phyloP scores from a whole-genome alignment of 2,329 filamentous ascomycete species.

The Fusarium sp. region DNA sequence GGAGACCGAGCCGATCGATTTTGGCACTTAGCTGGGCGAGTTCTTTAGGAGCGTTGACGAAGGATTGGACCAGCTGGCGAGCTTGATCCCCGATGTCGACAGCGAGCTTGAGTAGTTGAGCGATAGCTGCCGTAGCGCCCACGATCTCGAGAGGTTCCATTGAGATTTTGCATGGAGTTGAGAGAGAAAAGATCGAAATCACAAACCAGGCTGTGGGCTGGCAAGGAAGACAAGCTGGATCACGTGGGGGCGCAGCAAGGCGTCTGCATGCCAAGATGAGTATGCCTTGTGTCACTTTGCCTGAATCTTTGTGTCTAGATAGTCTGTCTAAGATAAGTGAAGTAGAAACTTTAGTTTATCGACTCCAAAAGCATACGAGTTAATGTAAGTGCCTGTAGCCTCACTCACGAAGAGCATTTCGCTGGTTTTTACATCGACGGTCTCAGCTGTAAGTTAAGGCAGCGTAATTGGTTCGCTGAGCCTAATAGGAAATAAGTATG shows the following conservation, averaged over 20 bases:
- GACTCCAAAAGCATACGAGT: too few relatives aligned
- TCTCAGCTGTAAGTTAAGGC: too few relatives aligned
- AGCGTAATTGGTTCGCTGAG: too few relatives aligned
- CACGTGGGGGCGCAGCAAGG: neutral
- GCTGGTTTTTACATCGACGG: too few relatives aligned
- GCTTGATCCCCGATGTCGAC: neutral
- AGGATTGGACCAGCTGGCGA: neutral
- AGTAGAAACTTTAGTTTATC: too few relatives aligned
- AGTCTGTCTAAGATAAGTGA: too few relatives aligned
- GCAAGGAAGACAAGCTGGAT: neutral
- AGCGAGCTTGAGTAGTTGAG: neutral
- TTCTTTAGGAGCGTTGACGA: neutral
- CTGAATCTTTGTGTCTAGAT: neutral
- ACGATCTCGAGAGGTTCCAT: neutral
- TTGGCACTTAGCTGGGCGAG: neutral
- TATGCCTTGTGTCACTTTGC: neutral
- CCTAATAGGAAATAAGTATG: too few relatives aligned
- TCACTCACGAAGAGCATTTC: too few relatives aligned
- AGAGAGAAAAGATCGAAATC: neutral
- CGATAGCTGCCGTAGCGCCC: neutral
- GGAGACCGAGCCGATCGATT: neutral
- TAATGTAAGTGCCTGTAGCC: too few relatives aligned
- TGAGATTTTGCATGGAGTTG: neutral
- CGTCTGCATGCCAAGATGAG: neutral
- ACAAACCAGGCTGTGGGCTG: neutral